A percentile compares a stretch with the other conserved stretches of the same genome.
These are phyloP conservation scores for Mitragyna speciosa DNA, from an alignment of 257 asterid genomes.

Conservation along the genomic window DNA sequence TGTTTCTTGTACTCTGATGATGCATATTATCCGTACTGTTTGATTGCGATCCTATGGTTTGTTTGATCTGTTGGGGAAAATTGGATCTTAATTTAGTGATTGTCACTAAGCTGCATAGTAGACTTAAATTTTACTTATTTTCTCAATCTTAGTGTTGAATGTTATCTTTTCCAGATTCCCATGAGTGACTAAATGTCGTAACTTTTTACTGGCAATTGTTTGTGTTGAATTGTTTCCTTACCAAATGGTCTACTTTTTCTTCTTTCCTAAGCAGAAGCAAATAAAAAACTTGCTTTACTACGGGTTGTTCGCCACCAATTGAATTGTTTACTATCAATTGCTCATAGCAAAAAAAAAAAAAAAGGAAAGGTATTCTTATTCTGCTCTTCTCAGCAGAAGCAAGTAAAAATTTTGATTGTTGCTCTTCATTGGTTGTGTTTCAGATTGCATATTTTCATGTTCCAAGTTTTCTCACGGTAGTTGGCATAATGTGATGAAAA, in stretches of 20 bases:
- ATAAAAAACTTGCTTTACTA: neutral
- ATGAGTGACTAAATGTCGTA: neutral
- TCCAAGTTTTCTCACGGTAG: neutral
- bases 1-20: neutral
- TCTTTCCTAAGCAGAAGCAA: neutral
- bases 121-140: neutral
- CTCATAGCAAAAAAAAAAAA: no score
- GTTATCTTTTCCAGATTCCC: neutral
- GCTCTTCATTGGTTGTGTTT: neutral
- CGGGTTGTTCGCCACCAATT: no score
- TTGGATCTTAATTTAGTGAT: neutral
- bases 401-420: neutral
- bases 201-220: neutral
- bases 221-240: neutral
- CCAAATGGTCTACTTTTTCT: neutral
- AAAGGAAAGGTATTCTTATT: no score
- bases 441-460: neutral
- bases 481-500: neutral
- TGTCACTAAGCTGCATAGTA: neutral
- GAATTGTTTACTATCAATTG: no score
- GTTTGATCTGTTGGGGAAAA: neutral
- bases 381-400: neutral
- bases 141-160: neutral
- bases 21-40: slow-evolving; percentile 7
- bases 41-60: slow-evolving; percentile 2